Evolutionary conservation across 257 asterid species (phyloP), one percentile per base, ranked within the genome.

Genomic region (Haberlea rhodopensis): DNA sequence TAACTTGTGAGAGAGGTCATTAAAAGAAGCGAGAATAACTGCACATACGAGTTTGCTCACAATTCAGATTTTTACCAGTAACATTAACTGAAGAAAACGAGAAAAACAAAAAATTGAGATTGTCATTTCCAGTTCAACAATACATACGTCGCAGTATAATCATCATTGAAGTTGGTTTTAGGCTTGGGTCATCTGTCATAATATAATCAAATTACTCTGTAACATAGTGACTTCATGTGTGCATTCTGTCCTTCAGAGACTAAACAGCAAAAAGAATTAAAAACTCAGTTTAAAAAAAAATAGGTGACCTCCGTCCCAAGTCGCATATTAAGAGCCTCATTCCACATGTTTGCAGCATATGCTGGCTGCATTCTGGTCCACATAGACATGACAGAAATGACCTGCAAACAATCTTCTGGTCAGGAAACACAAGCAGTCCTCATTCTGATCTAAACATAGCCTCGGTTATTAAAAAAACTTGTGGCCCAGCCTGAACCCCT

Each of bases 321-420:
- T 63, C 99, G 87, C 88, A 84, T 92, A 79, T 92, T 92, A 67
- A 92, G 90, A 73, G 99, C 99, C 80, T 92, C 99, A 63, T 92
- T 92, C 99, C 99, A 92, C 97, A 92, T 92, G 78, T 92, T 92
- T 66, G 97, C 99, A 76, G 99, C 99, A 76, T 92, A 87, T 60
- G 96, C 82, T 52, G 99, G 99, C 86, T 89, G 97, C 90, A 92
- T 79, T 79, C 99, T 81, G 5, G 97, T 84, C 99, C 99, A 92
- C 97, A 92, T 92, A 63, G 97, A 92, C 97, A 92, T 92, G 88
- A 84, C 89, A 85, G 96, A 92, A 74, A 89, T 81, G 59, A 92
- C 99, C 99, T 92, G 85, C 71, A 77, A 9, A 59, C 11, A 68
- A 57, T 71, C 61, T 40, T n/a, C 57, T 53, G 51, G 51, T 75